Evolutionary conservation across 2,329 filamentous ascomycete genomes (phyloP).

Genomic region (Arthrinium phaeospermum): DNA sequence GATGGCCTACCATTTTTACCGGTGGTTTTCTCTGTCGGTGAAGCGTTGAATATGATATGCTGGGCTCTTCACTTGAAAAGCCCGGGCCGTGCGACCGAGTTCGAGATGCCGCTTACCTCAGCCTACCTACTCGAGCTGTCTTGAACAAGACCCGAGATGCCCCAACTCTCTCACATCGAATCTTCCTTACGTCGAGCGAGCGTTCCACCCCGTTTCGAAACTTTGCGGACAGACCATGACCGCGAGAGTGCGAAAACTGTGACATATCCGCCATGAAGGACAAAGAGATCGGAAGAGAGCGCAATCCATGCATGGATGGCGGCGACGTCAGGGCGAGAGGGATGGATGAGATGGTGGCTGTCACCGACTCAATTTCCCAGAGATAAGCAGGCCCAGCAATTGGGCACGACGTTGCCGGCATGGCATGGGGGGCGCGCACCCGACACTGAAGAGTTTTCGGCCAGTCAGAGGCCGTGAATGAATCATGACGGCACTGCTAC

Average conservation of each 20-base stretch:
- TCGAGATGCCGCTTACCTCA: background rate
- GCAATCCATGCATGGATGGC: background rate
- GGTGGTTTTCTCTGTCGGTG: background rate
- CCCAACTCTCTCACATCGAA: background rate
- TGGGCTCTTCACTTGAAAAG: background rate
- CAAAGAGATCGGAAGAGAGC: background rate
- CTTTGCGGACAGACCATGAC: constrained; percentile 10
- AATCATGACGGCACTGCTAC: constrained; percentile 6
- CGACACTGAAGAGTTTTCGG: background rate
- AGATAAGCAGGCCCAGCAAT: constrained; percentile 1
- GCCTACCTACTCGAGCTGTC: background rate
- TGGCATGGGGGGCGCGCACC: background rate
- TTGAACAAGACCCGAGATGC: background rate
- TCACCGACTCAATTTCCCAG: background rate
- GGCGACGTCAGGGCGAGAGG: background rate
- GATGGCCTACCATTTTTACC: background rate
- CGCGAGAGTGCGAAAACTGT: background rate
- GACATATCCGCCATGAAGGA: background rate
- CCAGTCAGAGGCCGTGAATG: constrained; percentile 7
- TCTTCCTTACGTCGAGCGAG: background rate
- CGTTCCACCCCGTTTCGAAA: background rate
- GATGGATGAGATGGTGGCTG: background rate
- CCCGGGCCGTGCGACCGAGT: background rate
- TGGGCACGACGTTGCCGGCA: background rate
- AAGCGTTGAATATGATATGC: background rate